Evolutionary conservation across 306 rosid genomes (phyloP).

Genomic region (Heteromeles arbutifolia): DNA sequence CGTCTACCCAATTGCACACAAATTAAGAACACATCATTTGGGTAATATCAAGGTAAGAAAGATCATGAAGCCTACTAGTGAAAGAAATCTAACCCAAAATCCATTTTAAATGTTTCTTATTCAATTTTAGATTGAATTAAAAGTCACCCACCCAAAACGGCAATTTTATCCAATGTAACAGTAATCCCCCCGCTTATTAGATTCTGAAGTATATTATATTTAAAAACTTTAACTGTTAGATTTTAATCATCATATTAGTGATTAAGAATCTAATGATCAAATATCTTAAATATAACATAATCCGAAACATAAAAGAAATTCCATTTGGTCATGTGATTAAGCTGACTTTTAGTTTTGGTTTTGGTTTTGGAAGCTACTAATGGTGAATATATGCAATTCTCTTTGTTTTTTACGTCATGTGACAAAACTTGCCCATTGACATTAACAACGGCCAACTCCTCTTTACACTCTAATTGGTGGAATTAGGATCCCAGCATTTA

Average conservation of each 20-base stretch:
- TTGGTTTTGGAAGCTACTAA: not conserved
- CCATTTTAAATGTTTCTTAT: not conserved
- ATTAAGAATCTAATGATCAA: no score
- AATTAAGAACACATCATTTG: no score
- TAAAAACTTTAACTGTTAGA: no score
- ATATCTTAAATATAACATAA: no score
- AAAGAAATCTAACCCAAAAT: not conserved
- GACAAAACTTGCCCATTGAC: not conserved
- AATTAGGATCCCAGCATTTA: not conserved
- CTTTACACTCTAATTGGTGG: not conserved
- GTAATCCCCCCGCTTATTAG: no score
- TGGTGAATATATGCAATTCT: not conserved
- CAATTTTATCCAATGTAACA: not conserved
- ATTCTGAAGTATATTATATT: no score
- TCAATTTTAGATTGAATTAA: not conserved
- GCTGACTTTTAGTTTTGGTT: not conserved
- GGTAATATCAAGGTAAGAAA: not conserved
- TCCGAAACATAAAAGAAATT: no score
- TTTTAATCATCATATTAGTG: no score
- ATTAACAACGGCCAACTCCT: not conserved
- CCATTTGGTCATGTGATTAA: no score
- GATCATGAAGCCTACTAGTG: not conserved
- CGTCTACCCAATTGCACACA: no score
- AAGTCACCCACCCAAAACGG: not conserved
- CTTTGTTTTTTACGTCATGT: not conserved